A percentile compares a stretch with the other conserved stretches of the same genome.
These are phyloP conservation scores for Quercus dentata DNA, from an alignment of 306 rosid genomes.

Conservation along the genomic window DNA sequence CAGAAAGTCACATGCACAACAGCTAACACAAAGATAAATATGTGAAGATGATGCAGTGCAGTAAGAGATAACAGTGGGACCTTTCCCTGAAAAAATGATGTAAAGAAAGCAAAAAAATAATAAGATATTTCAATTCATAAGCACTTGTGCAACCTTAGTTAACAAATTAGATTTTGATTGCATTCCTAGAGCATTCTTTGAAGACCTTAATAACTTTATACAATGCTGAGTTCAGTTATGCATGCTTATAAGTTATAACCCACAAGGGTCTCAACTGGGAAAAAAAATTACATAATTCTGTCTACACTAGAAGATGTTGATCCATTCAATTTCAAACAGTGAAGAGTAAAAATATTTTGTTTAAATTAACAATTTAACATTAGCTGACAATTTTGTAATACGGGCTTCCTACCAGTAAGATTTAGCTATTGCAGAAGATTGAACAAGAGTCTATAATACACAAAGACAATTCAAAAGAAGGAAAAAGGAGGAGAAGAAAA, in stretches of 20 bases:
- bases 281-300: neutral
- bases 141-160: neutral
- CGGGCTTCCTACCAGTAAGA: no score
- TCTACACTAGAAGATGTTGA: neutral
- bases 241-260: no score
- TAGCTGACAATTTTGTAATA: no score
- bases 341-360: no score
- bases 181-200: neutral
- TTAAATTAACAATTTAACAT: no score
- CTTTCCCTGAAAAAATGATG: slow-evolving; percentile 23
- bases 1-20: slow-evolving; percentile 37
- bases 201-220: neutral
- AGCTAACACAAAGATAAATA: slow-evolving; percentile 38
- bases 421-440: no score
- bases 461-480: neutral
- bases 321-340: neutral
- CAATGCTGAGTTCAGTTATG: no score
- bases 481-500: neutral
- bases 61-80: slow-evolving; percentile 28
- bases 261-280: no score
- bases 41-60: slow-evolving; percentile 41
- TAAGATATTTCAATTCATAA: neutral
- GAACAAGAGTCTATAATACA: no score
- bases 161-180: neutral
- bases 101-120: neutral